Percentiles rank a stretch among this genome's conserved stretches.
These are phyloP conservation scores for Helotiales sp. DNA, from an alignment of 2,329 filamentous ascomycete genomes.

Conservation along the genomic window DNA sequence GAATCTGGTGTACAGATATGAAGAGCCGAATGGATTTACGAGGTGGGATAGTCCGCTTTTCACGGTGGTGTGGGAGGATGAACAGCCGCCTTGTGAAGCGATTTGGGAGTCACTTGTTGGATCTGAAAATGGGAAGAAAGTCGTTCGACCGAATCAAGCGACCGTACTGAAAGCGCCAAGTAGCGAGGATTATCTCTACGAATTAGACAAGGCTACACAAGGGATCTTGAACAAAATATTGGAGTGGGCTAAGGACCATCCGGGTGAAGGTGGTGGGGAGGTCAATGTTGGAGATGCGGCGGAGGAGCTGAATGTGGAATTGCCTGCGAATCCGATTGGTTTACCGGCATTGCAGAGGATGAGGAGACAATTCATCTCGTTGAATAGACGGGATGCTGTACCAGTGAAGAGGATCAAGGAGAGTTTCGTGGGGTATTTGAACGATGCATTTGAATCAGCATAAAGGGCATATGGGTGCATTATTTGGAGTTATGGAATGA, in stretches of 20 bases:
- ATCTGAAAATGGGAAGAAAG: conserved; percentile 62
- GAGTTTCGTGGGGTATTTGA: conserved; percentile 70
- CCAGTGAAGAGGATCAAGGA: conserved; percentile 61
- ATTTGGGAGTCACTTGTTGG: conserved; percentile 76
- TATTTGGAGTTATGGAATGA: conserved; percentile 21
- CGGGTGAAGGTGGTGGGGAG: conserved; percentile 63
- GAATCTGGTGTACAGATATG: conserved; percentile 68
- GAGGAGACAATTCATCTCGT: conserved; percentile 74
- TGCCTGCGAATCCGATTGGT: conserved; percentile 69
- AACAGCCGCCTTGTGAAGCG: conserved; percentile 66
- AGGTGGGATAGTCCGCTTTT: conserved; percentile 86
- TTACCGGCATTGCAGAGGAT: conserved; percentile 79
- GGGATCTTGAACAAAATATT: conserved; percentile 74
- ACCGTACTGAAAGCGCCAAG: conserved; percentile 71
- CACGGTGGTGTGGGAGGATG: conserved; percentile 77
- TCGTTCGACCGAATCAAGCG: conserved; percentile 74
- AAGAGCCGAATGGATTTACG: conserved; percentile 85
- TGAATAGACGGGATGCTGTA: conserved; percentile 73
- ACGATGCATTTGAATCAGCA: conserved; percentile 61
- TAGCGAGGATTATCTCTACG: conserved; percentile 75
- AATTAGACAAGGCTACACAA: conserved; percentile 79
- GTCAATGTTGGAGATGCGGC: conserved; percentile 47
- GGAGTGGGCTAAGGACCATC: conserved; percentile 68
- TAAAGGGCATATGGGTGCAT: conserved; percentile 18
- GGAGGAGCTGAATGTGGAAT: conserved; percentile 62